Conservation (phyloP, 2,329 filamentous ascomycete species). For the Aureobasidium sp. region DNA sequence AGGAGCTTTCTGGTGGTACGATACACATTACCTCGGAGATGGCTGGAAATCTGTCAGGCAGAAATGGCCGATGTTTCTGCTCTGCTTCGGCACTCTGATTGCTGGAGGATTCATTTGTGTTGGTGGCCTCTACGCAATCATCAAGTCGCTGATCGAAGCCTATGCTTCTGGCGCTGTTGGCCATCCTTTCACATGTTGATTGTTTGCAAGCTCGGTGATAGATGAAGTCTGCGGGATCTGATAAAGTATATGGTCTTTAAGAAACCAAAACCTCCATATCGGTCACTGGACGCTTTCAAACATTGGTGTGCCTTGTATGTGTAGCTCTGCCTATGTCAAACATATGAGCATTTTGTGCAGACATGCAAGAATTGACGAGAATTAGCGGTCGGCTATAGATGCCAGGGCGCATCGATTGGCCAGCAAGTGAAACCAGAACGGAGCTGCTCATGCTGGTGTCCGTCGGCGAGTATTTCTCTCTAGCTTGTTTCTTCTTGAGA, state of each 20-base stretch:
- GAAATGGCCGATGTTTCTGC: slow-evolving; percentile 24
- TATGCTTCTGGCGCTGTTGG: slow-evolving; percentile 27
- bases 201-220: background rate
- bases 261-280: too few relatives aligned
- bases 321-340: too few relatives aligned
- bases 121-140: slow-evolving; percentile 45
- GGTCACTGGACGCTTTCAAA: too few relatives aligned
- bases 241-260: too few relatives aligned
- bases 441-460: slow-evolving; percentile 6
- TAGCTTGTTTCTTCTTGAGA: slow-evolving; percentile 12
- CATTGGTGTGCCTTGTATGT: too few relatives aligned
- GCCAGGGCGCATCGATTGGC: slow-evolving; percentile 3
- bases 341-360: too few relatives aligned
- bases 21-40: slow-evolving; percentile 30
- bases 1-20: slow-evolving; percentile 48
- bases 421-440: slow-evolving; percentile 8
- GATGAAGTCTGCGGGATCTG: too few relatives aligned
- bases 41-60: slow-evolving; percentile 1
- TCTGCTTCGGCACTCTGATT: slow-evolving; percentile 33
- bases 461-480: slow-evolving; percentile 4
- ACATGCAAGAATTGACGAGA: background rate
- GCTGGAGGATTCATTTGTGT: slow-evolving; percentile 45
- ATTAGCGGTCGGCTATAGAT: background rate
- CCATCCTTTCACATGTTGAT: slow-evolving; percentile 25
- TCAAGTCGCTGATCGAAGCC: slow-evolving; percentile 33